Evolutionary conservation across 2,329 filamentous ascomycete species (phyloP).

Genomic region (Aspergillus brasiliensis): DNA sequence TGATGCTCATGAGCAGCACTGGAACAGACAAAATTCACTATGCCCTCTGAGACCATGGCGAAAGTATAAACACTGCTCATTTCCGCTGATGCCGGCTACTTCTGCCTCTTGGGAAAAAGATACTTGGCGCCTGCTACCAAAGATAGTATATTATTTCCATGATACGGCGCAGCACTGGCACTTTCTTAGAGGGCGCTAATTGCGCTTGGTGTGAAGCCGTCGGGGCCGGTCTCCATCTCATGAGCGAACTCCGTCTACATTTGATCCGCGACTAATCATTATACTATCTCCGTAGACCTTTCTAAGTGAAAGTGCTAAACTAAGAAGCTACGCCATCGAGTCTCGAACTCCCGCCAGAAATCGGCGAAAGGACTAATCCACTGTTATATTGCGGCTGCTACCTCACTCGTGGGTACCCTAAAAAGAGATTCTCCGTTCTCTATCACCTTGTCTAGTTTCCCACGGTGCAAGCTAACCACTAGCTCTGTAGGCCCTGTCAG

Average conservation of each 20-base stretch:
- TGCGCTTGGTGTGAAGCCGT: not conserved
- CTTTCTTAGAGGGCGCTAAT: not conserved
- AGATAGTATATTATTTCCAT: no score
- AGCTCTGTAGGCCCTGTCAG: not conserved
- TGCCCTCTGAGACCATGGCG: no score
- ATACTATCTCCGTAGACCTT: not conserved
- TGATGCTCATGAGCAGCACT: no score
- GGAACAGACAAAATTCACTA: no score
- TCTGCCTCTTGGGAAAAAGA: no score
- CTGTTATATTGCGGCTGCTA: not conserved
- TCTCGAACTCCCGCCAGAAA: not conserved
- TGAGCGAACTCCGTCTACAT: not conserved
- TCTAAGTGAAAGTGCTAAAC: not conserved
- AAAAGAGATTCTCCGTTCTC: not conserved
- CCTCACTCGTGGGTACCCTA: not conserved
- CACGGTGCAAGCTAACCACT: not conserved
- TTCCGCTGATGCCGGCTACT: no score
- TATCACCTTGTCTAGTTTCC: not conserved
- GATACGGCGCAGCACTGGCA: no score
- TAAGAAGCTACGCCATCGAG: not conserved
- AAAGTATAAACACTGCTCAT: no score
- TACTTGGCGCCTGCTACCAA: no score
- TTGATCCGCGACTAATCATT: not conserved
- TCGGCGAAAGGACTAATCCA: not conserved
- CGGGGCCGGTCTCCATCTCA: not conserved